phyloP scores from a whole-genome alignment of 2,329 filamentous ascomycete species.

The Phaeophleospora eucalypticola region DNA sequence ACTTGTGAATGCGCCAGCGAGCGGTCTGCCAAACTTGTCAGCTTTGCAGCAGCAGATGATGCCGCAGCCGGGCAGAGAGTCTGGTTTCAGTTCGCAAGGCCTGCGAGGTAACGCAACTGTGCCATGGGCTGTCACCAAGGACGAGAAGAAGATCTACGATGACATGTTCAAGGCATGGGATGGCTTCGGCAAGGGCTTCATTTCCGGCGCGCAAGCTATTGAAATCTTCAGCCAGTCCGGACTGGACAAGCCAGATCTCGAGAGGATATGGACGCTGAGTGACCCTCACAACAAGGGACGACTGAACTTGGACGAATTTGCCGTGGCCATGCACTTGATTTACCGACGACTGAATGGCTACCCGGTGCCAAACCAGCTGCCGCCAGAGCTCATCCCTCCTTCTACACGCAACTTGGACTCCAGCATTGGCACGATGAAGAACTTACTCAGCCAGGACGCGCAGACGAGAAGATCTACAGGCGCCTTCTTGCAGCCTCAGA shows the following conservation, averaged over 20 bases:
- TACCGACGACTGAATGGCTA: slow-evolving; percentile 97
- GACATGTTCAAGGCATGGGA: slow-evolving; percentile 95
- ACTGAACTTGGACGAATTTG: slow-evolving; percentile 93
- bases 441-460: slow-evolving; percentile 81
- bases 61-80: slow-evolving; percentile 89
- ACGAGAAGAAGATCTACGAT: slow-evolving; percentile 96
- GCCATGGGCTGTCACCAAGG: slow-evolving; percentile 97
- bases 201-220: slow-evolving; percentile 86
- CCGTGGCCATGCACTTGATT: slow-evolving; percentile 97
- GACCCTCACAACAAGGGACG: slow-evolving; percentile 93
- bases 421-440: slow-evolving; percentile 90
- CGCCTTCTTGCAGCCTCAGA: slow-evolving; percentile 85
- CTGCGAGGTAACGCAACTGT: slow-evolving; percentile 91
- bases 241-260: slow-evolving; percentile 81
- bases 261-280: slow-evolving; percentile 89
- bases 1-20: slow-evolving; percentile 88
- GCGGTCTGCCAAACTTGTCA: slow-evolving; percentile 88
- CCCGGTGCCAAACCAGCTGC: slow-evolving; percentile 79
- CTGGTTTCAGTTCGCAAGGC: slow-evolving; percentile 79
- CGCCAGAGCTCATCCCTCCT: slow-evolving; percentile 87
- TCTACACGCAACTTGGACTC: slow-evolving; percentile 91
- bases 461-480: slow-evolving; percentile 84
- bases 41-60: slow-evolving; percentile 91
- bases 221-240: slow-evolving; percentile 98
- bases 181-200: slow-evolving; percentile 85